phyloP scores from a whole-genome alignment of 2,329 filamentous ascomycete species.

The Aurifilum marmelostoma region DNA sequence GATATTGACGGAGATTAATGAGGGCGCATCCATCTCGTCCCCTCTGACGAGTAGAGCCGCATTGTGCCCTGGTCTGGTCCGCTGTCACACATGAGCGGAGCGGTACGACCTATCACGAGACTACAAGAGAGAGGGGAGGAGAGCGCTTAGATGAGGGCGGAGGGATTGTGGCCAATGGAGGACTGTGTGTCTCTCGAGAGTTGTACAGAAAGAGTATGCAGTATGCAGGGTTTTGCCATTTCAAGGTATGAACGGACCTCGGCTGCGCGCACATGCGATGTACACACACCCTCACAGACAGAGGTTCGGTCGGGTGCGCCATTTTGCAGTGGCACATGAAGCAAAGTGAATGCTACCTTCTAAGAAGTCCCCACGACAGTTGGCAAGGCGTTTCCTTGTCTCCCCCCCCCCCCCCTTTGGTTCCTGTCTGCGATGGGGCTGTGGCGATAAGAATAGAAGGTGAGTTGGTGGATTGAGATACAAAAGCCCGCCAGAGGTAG shows the following conservation, averaged over 20 bases:
- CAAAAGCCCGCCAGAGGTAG: background rate
- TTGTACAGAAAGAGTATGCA: background rate
- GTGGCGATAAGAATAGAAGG: background rate
- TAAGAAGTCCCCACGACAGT: background rate
- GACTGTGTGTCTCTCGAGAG: background rate
- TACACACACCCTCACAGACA: background rate
- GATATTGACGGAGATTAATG: background rate
- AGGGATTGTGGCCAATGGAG: constrained; percentile 6
- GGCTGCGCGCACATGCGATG: background rate
- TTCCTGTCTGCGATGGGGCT: background rate
- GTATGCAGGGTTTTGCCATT: background rate
- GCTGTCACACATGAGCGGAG: background rate
- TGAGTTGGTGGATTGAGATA: background rate
- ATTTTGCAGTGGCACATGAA: constrained; percentile 9
- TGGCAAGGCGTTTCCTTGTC: background rate
- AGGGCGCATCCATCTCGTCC: background rate
- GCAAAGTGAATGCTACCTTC: background rate
- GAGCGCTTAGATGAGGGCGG: constrained; percentile 2
- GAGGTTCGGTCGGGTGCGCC: constrained; percentile 4
- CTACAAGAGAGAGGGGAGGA: background rate
- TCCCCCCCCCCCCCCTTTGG: background rate
- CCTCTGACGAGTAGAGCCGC: constrained; percentile 4
- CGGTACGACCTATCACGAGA: background rate
- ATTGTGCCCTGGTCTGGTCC: background rate
- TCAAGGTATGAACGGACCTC: background rate